Conservation (phyloP, 2,329 filamentous ascomycete species). For the Neonectria neomacrospora region DNA sequence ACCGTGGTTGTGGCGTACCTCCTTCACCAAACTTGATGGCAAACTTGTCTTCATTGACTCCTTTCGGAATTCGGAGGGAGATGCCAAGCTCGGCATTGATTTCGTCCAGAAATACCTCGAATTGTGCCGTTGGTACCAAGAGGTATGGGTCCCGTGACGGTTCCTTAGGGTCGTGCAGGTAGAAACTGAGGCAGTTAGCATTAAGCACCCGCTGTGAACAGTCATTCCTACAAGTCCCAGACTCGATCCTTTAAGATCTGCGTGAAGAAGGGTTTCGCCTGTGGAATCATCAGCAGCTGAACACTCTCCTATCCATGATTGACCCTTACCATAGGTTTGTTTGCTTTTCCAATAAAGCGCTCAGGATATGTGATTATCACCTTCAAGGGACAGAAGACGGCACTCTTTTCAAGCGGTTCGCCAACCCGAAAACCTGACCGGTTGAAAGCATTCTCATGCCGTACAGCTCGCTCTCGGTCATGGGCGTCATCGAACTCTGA, state of each 20-base stretch:
- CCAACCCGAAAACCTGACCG: conserved; percentile 40
- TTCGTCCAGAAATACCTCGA: conserved; percentile 70
- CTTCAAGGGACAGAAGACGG: conserved; percentile 61
- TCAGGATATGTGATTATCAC: conserved; percentile 68
- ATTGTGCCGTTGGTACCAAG: conserved; percentile 74
- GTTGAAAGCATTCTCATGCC: conserved; percentile 37
- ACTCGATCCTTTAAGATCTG: conserved; percentile 66
- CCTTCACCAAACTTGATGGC: conserved; percentile 69
- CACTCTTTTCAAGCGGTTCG: conserved; percentile 38
- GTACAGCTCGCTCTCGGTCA: conserved; percentile 18
- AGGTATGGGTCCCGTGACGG: conserved; percentile 65
- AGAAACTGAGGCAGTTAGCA: conserved; percentile 65
- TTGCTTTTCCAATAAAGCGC: conserved; percentile 66
- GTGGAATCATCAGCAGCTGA: conserved; percentile 25
- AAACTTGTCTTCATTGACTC: conserved; percentile 65
- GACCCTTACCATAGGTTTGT: conserved; percentile 58
- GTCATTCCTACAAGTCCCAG: conserved; percentile 79
- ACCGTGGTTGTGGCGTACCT: conserved; percentile 72
- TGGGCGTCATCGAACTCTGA: conserved; percentile 15
- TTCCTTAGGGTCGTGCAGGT: conserved; percentile 66
- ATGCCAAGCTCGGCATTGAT: conserved; percentile 70
- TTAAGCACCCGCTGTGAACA: neutral
- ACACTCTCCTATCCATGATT: too few species aligned
- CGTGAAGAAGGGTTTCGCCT: conserved; percentile 65
- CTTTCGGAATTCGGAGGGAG: conserved; percentile 67